Base-by-base conservation (phyloP, 78 protist species). In the Bodo saltans region DNA sequence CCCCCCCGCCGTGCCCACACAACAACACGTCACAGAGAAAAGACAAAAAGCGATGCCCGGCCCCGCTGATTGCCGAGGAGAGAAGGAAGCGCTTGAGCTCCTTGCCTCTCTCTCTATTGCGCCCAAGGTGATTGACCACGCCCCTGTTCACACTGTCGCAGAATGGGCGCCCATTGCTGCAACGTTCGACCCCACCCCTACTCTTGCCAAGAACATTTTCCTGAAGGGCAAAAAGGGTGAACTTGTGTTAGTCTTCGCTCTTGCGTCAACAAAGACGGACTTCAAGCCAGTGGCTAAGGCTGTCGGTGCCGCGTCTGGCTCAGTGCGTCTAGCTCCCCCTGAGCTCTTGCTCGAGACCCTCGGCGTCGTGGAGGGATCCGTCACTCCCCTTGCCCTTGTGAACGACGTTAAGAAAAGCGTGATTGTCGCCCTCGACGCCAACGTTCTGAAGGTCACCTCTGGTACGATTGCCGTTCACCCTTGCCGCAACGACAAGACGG, bases 361-460 rank as follows among this genome's bases (percentile, higher is more conserved):
- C n/a, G 85, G 76, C 12, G 85, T 81, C 12, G 35, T 35, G 35
- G 27, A 67, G 47, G 85, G 85, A 3, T 30, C 85, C 67, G 85
- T 81, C 39, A 81, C 74, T 28, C 85, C 85, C n/a, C 35, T 81
- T 12, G 85, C 85, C 39, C 12, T 81, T 12, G 39, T 81, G 60
- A 81, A 81, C 74, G 85, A 81, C 68, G 29, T 3, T 27, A 32
- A 39, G 85, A 52, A 39, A 21, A 34, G 4, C 4, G 78, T 68
- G 11, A 81, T 39, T 29, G 60, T 81, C 28, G 68, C 34, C 17
- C 68, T 81, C 60, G 85, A 81, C 25, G 72, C n/a, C 3, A 72
- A 72, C 34, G 12, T 81, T 28, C 47, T 81, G 42, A 41, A 78
- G 32, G 1, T 2, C 71, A 38, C 27, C 42, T 40, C 41, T 32